Evolutionary conservation across 2,329 filamentous ascomycete species (phyloP), one percentile per base, ranked within the genome.

Genomic region (Penicillium brevicompactum): DNA sequence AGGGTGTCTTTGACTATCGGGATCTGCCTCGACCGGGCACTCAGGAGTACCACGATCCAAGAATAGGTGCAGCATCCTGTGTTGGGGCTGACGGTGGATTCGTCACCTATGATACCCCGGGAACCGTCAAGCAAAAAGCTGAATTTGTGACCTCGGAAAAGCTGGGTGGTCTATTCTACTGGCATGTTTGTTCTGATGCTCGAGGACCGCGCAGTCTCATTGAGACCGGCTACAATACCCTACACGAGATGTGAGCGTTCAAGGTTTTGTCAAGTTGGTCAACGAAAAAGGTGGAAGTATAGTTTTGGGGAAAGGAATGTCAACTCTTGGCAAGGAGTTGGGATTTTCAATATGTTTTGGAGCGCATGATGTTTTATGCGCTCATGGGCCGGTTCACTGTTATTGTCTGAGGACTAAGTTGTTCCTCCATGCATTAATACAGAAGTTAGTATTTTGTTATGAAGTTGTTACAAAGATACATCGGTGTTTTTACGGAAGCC

Each of bases 161-260:
- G 27, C 77, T 94, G 16, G 90, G 87, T 27, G 90, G 90, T 0
- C 74, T 94, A 8, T 93, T 92, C 71, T 94, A 92, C 73, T 92
- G 88, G 88, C 86, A 88, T 50, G 88, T 86, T n/a, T 87, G 88
- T 13, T 85, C 84, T 3, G 90, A 94, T 75, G 82, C 83, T 7
- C 70, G 74, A n/a, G 82, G 79, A 2, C 62, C 71, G 8, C 75
- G 81, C 61, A 88, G 86, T 66, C 66, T 89, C 57, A 82, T 88
- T 22, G 80, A 80, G 50, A 82, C 84, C 31, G 86, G 86, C 4
- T 86, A 82, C 64, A 75, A 82, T 54, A 81, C 79, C 2, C 68
- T 88, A 57, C 77, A 80, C 64, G 73, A 76, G 27, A 70, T 76
- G 67, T 74, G 46, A 58, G 43, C 4, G 31, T 3, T 5, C 10